Evolutionary conservation across 1,284 basidiomycete genomes (phyloP).

Genomic region (Leccinum solheimii): DNA sequence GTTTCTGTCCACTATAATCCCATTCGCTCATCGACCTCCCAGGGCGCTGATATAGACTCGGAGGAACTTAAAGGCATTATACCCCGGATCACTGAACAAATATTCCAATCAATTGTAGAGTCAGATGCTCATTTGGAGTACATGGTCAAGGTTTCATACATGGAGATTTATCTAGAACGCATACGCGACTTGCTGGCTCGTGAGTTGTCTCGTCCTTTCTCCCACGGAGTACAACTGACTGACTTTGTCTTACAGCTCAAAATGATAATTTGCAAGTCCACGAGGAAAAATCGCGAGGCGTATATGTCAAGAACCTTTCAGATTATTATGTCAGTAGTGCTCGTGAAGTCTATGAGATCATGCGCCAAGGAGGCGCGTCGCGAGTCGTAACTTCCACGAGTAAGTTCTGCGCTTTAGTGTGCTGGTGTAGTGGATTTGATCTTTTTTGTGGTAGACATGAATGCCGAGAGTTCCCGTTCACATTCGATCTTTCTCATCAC

Average conservation of each 20-base stretch:
- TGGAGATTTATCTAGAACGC: conserved; percentile 99
- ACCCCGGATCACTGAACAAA: conserved; percentile 98
- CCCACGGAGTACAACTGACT: not conserved
- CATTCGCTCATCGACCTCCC: conserved; percentile 16
- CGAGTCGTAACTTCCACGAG: conserved; percentile 95
- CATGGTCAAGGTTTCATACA: conserved; percentile 99
- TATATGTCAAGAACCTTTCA: conserved; percentile 97
- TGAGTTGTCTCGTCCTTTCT: conserved; percentile 47
- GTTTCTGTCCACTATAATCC: conserved; percentile 10
- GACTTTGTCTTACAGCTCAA: conserved; percentile 62
- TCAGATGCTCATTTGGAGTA: conserved; percentile 97
- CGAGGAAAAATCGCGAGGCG: conserved; percentile 96
- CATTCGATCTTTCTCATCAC: conserved; percentile 99
- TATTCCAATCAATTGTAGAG: conserved; percentile 96
- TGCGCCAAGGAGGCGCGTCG: conserved; percentile 92
- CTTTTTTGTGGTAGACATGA: conserved; percentile 82
- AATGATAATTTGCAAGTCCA: conserved; percentile 99
- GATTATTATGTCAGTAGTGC: conserved; percentile 98
- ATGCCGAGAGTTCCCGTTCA: conserved; percentile 98
- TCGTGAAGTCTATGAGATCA: conserved; percentile 98
- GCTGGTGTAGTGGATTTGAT: conserved; percentile 6
- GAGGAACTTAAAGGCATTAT: conserved; percentile 93
- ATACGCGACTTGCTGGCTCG: conserved; percentile 96
- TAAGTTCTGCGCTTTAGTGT: conserved; percentile 42
- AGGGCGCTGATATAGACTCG: conserved; percentile 98